These are phyloP conservation scores for Aspergillus calidoustus DNA, from an alignment of 2,329 filamentous ascomycete genomes.

Conservation along the genomic window DNA sequence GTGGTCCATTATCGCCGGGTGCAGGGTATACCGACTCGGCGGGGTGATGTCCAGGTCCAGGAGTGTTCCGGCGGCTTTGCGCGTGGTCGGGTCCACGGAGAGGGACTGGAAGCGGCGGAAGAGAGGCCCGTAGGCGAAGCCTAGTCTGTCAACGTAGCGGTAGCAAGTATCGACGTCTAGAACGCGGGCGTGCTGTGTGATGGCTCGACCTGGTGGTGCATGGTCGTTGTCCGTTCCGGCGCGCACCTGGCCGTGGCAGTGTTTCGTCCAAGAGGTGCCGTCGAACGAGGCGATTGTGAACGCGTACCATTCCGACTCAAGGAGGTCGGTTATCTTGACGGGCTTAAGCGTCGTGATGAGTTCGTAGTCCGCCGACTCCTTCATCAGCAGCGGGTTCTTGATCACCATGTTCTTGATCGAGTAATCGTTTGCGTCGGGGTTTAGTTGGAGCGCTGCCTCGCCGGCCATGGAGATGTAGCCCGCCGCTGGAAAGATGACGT, in stretches of 20 bases:
- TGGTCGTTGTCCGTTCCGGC: background rate
- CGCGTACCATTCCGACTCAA: conserved; percentile 22
- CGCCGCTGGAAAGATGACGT: conserved; percentile 31
- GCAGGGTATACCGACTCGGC: background rate
- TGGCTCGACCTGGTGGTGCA: background rate
- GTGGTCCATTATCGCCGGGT: conserved; percentile 2
- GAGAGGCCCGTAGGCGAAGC: background rate
- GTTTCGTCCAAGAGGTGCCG: conserved; percentile 20
- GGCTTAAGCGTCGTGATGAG: conserved; percentile 22
- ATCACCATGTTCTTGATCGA: conserved; percentile 22
- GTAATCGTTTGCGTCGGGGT: conserved; percentile 12
- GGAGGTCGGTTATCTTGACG: background rate
- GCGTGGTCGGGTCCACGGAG: background rate
- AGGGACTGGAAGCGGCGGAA: background rate
- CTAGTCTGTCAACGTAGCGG: background rate
- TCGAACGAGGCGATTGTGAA: conserved; percentile 22
- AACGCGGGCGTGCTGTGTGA: background rate
- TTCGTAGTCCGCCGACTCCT: conserved; percentile 15
- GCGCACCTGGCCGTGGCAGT: conserved; percentile 24
- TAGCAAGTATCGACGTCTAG: background rate
- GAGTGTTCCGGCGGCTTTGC: background rate
- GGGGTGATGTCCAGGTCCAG: background rate
- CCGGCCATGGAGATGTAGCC: conserved; percentile 32
- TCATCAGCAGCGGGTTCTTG: conserved; percentile 6
- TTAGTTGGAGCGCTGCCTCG: conserved; percentile 27